A percentile compares a stretch with the other conserved stretches of the same genome.
Conservation (phyloP, 192 early-diverging fungal genomes). For the Coemansia erecta region DNA sequence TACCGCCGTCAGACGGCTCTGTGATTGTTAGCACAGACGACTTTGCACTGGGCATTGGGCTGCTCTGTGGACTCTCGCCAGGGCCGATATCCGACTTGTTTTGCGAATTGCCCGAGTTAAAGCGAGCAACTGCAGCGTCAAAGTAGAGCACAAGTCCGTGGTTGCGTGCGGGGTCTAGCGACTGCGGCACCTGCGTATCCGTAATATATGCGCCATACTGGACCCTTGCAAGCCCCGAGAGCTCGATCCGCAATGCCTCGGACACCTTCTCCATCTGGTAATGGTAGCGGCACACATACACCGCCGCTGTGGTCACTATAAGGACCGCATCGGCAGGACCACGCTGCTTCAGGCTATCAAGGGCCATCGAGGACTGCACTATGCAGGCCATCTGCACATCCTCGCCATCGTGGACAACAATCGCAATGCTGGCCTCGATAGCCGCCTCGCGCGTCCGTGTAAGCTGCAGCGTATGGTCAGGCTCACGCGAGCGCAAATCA, state of each 20-base stretch:
- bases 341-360: constrained; percentile 45
- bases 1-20: neutral
- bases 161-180: constrained; percentile 30
- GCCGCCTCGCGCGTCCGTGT: constrained; percentile 24
- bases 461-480: constrained; percentile 32
- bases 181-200: constrained; percentile 36
- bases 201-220: constrained; percentile 58
- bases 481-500: constrained; percentile 46
- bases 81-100: constrained; percentile 3
- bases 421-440: constrained; percentile 57
- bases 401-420: constrained; percentile 67
- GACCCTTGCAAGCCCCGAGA: constrained; percentile 56
- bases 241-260: constrained; percentile 60
- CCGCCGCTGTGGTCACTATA: constrained; percentile 59
- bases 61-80: neutral
- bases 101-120: constrained; percentile 23
- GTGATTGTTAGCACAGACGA: neutral
- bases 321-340: constrained; percentile 66
- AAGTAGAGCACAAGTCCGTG: constrained; percentile 42
- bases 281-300: constrained; percentile 70
- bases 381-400: constrained; percentile 61
- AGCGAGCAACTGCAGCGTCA: constrained; percentile 5
- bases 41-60: neutral
- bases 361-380: constrained; percentile 57
- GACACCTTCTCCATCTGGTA: constrained; percentile 67